Base-by-base conservation (phyloP, 2,329 filamentous ascomycete genomes). In the Monilinia fructigena region DNA sequence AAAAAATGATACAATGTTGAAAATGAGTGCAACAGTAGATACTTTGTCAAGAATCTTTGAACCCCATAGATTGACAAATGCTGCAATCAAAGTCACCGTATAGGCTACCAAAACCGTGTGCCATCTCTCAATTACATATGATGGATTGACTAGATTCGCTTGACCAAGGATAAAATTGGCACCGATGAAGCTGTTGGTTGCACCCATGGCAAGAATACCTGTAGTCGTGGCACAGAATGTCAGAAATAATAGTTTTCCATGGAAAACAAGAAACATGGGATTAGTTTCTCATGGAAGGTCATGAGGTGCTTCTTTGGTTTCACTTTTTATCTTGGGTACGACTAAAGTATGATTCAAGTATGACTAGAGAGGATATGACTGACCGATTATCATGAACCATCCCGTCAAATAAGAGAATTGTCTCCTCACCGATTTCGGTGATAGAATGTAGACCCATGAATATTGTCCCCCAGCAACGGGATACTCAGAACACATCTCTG, bases 381-480 rank as follows among this genome's bases (percentile, higher is more conserved):
- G 48, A 75, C 80, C 80, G 48, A 78, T 80, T 11, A 81, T 76
- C 80, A 82, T 81, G 68, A 82, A 82, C 80, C 81, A 82, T 11
- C 80, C 80, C 2, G 79, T 80, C 1, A 80, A 72, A 67, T 80
- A 82, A 11, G 79, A 81, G 31, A 81, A 70, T 12, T 78, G 77
- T 48, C 80, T 76, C 11, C 79, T 76, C 54, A 80, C 76, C 28
- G 76, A 79, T 8, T 77, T 79, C 2, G 84, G 84, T 6, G 84
- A 82, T 8, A 86, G 76, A 1, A 85, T 81, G 4, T 82, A 83
- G 20, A 85, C 83, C 84, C 85, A 85, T 0, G 79, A 82, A 71
- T 86, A 86, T 70, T 86, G 83, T 8, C 85, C 82, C 42, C 84
- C 82, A 11, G 83, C 83, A 28, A 85, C 79, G 0, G 84, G 84